Evolutionary conservation across 2,329 filamentous ascomycete genomes (phyloP), one percentile per base, ranked within the genome.

Genomic region (Colletotrichum coccodes): DNA sequence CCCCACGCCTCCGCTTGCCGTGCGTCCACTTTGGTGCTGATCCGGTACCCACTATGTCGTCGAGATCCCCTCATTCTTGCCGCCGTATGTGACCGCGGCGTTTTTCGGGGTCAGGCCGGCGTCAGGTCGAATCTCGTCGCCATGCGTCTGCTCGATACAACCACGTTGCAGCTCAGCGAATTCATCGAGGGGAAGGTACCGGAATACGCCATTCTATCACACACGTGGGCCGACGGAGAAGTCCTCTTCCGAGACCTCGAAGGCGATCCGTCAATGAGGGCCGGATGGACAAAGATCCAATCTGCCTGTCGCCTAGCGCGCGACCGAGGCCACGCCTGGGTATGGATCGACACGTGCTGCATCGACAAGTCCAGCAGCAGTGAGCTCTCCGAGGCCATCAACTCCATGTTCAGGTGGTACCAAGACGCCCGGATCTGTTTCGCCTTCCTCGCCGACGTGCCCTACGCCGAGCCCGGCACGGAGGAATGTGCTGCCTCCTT

Each of bases 341-440:
- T 77, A 32, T 82, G 80, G 79, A 73, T 80, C 21, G 80, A 81
- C 65, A 80, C 75, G 2, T 79, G 79, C 73, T 79, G 79, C 30
- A 70, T 81, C 59, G 76, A 81, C 60, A 78, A 79, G 60, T 68
- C 64, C 4, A 78, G 74, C 64, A 76, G 72, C 36, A 73, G 75
- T 1, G 79, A 80, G 68, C 70, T 80, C 0, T 74, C 74, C 1
- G 74, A 79, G 66, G 74, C 78, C 1, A 80, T 73, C 57, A 73
- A 72, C 44, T 71, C 72, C 16, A 73, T 73, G 72, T 73, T 70
- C 38, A 59, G 18, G 23, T 81, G 79, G 78, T 81, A 81, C 64
- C 64, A 71, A 14, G 70, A 76, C n/a, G 77, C 79, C 6, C 71
- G 60, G 7, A 63, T 75, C 6, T 81, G 79, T 60, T 79, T 79